These are phyloP conservation scores for Nicotiana obtusifolia DNA, from an alignment of 257 asterid genomes.

Conservation along the genomic window DNA sequence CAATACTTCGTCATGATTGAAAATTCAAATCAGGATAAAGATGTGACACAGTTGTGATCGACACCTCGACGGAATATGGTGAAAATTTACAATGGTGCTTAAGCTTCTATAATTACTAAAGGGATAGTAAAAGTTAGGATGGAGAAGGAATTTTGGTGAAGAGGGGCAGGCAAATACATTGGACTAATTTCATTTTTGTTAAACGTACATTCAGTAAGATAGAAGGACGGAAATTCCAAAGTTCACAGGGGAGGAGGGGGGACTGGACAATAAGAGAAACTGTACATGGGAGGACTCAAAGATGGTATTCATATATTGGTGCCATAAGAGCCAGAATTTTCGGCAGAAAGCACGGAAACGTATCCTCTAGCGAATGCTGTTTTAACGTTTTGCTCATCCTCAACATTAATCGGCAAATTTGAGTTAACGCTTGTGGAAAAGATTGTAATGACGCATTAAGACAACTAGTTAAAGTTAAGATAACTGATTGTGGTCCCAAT, in stretches of 20 bases:
- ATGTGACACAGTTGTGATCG: neutral
- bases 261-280: neutral
- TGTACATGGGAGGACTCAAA: neutral
- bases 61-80: neutral
- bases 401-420: neutral
- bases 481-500: neutral
- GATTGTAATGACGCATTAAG: neutral
- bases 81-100: constrained; percentile 1
- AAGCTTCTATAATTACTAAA: neutral
- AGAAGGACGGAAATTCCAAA: neutral
- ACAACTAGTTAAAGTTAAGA: neutral
- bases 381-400: neutral
- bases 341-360: neutral
- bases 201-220: neutral
- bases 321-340: neutral
- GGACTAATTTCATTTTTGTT: neutral
- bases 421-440: neutral
- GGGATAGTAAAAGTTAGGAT: neutral
- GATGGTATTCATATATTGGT: neutral
- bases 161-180: neutral
- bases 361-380: neutral
- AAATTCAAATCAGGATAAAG: neutral
- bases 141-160: constrained; percentile 2
- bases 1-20: neutral
- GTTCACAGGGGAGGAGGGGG: neutral